These are phyloP conservation scores for Trapa incisa DNA, from an alignment of 345 rosid species.

Conservation along the genomic window DNA sequence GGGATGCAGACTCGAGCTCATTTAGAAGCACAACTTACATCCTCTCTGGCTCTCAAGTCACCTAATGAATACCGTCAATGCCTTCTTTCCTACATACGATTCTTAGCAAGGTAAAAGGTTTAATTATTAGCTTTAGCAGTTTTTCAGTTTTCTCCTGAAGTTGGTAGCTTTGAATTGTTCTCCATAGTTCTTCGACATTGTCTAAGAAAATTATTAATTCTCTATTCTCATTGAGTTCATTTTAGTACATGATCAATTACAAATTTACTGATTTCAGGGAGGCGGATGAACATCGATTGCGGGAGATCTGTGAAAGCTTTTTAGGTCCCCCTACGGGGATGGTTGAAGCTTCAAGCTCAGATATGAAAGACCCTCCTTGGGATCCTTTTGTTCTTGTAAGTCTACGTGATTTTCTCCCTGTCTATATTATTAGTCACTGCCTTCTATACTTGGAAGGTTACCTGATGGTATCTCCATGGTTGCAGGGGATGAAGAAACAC, in stretches of 20 bases:
- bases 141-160: background rate
- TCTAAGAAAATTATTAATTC: background rate
- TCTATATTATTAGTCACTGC: background rate
- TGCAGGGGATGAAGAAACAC: constrained; percentile 91
- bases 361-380: constrained; percentile 49
- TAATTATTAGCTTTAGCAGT: background rate
- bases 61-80: constrained; percentile 86
- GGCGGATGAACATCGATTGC: constrained; percentile 84
- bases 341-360: constrained; percentile 42
- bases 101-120: constrained; percentile 57
- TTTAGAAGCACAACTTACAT: constrained; percentile 91
- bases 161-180: background rate
- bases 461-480: background rate
- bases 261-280: constrained; percentile 43
- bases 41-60: constrained; percentile 73
- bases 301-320: constrained; percentile 91
- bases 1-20: constrained; percentile 94
- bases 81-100: constrained; percentile 85
- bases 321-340: constrained; percentile 96
- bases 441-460: background rate
- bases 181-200: background rate
- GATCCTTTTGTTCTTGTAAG: constrained; percentile 87
- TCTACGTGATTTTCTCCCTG: background rate
- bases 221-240: background rate
- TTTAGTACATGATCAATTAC: background rate